A percentile compares a stretch with the other conserved stretches of the same genome.
Conservation (phyloP, 768 basidiomycete genomes). For the Tricholoma saponaceum region DNA sequence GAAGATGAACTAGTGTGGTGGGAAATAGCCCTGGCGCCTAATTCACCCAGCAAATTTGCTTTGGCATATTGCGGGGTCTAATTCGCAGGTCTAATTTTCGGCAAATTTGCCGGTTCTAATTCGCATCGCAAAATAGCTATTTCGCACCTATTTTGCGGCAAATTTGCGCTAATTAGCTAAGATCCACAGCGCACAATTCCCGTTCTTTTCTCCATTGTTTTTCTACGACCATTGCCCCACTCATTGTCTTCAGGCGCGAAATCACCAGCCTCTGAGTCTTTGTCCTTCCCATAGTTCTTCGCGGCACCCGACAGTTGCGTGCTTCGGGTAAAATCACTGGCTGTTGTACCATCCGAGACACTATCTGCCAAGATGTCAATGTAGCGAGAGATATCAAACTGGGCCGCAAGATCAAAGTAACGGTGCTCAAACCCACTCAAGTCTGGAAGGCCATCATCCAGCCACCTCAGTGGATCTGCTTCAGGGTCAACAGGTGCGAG, state of each 20-base stretch:
- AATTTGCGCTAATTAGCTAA: constrained; percentile 3
- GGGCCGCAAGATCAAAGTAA: constrained; percentile 2
- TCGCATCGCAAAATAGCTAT: not conserved
- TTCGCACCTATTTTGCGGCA: not conserved
- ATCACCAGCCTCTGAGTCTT: not conserved
- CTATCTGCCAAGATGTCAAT: not conserved
- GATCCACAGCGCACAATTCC: not conserved
- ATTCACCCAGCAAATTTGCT: not conserved
- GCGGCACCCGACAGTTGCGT: not conserved
- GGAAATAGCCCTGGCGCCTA: not conserved
- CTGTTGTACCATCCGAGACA: not conserved
- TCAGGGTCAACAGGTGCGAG: not conserved
- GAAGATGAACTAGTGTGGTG: no score
- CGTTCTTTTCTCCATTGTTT: not conserved
- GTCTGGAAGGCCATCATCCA: constrained; percentile 3
- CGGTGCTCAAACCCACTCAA: constrained; percentile 1
- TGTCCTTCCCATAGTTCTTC: not conserved
- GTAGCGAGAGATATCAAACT: constrained; percentile 2
- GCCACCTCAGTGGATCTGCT: constrained; percentile 1
- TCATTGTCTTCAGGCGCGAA: not conserved
- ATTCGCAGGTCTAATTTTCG: not conserved
- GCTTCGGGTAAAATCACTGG: not conserved
- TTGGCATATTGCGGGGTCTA: not conserved
- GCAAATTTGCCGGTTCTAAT: constrained; percentile 1
- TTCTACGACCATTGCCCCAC: not conserved